Conservation (phyloP, 352 stramenopile species). For the Phytophthora pistaciae region DNA sequence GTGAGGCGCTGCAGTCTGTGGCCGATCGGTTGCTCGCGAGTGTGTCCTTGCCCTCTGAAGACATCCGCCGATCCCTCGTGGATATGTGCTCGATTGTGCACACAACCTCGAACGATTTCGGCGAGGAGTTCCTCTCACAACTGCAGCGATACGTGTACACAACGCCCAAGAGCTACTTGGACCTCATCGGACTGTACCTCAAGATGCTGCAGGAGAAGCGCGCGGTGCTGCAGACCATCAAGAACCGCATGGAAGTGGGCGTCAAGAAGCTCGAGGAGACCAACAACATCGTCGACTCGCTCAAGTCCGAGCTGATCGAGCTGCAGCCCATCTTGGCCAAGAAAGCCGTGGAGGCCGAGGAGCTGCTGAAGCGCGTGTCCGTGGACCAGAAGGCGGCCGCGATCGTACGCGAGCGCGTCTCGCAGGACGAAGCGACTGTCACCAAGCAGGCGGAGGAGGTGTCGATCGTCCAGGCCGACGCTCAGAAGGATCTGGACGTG, state of each 20-base stretch:
- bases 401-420: slow-evolving; percentile 88
- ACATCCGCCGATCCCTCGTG: slow-evolving; percentile 81
- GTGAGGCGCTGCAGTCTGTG: slow-evolving; percentile 92
- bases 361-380: slow-evolving; percentile 93
- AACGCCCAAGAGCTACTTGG: slow-evolving; percentile 97
- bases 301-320: slow-evolving; percentile 93
- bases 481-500: slow-evolving; percentile 94
- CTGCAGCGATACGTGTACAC: slow-evolving; percentile 95
- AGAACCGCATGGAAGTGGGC: slow-evolving; percentile 91
- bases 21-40: slow-evolving; percentile 88
- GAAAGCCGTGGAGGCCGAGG: slow-evolving; percentile 92
- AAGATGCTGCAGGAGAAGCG: slow-evolving; percentile 93
- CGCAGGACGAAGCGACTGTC: slow-evolving; percentile 92
- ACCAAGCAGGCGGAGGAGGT: slow-evolving; percentile 94
- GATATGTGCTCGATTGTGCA: slow-evolving; percentile 95
- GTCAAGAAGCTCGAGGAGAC: slow-evolving; percentile 96
- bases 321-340: slow-evolving; percentile 93
- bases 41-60: slow-evolving; percentile 80
- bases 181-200: slow-evolving; percentile 95
- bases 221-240: slow-evolving; percentile 82
- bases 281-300: slow-evolving; percentile 93
- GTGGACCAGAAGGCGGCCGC: slow-evolving; percentile 94
- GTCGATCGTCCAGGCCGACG: slow-evolving; percentile 90
- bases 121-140: slow-evolving; percentile 90
- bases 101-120: slow-evolving; percentile 90